Percentiles rank a stretch among this genome's conserved stretches.
Evolutionary conservation across 139 green algal species (phyloP).

Genomic region (Medakamo hakoo): DNA sequence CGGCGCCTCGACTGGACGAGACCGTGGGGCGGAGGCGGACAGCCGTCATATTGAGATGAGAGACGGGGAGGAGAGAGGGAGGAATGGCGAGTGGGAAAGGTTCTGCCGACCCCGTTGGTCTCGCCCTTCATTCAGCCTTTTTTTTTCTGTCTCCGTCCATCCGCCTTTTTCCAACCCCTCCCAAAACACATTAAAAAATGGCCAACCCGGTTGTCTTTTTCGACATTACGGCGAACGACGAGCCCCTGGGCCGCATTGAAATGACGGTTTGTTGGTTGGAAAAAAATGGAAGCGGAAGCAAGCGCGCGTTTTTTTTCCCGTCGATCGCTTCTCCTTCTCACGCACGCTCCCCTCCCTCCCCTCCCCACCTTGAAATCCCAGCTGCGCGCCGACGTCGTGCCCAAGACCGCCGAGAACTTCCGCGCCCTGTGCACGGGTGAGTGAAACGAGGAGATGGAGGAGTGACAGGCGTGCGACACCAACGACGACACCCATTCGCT

Average conservation of each 20-base stretch:
- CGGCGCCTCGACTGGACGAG: too few relatives aligned
- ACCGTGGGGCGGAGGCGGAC: background rate
- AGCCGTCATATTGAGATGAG: background rate
- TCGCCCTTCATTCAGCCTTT: too few relatives aligned
- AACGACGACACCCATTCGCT: too few relatives aligned
- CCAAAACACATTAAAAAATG: background rate
- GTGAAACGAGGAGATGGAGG: too few relatives aligned
- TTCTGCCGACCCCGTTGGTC: too few relatives aligned
- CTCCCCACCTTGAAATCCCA: constrained; percentile 48
- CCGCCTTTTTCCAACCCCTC: background rate
- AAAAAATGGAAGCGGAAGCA: too few relatives aligned
- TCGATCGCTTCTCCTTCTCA: background rate
- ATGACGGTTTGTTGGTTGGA: constrained; percentile 35
- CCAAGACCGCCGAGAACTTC: constrained; percentile 89
- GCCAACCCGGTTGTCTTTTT: constrained; percentile 33
- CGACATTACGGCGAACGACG: constrained; percentile 28
- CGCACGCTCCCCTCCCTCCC: background rate
- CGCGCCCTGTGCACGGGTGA: constrained; percentile 40
- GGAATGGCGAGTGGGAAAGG: too few relatives aligned
- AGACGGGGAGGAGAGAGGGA: too few relatives aligned
- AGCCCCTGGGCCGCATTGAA: constrained; percentile 42
- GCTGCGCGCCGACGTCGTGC: constrained; percentile 51
- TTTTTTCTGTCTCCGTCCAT: background rate
- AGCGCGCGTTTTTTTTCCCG: background rate
- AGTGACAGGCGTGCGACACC: too few relatives aligned